Conservation (phyloP, 306 rosid genomes). For the Mucuna pruriens region DNA sequence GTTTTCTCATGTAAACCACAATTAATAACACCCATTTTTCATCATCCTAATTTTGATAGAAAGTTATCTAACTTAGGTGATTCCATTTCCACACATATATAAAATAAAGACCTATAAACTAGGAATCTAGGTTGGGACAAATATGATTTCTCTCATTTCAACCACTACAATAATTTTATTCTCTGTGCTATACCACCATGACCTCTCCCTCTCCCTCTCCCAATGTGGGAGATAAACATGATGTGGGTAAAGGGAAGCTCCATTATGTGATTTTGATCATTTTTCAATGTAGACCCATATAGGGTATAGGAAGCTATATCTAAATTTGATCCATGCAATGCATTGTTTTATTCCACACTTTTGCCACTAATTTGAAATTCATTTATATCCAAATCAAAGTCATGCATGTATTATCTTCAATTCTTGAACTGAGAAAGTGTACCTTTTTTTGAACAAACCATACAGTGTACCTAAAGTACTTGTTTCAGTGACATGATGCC, state of each 20-base stretch:
- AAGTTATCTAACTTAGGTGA: neutral
- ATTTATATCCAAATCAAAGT: neutral
- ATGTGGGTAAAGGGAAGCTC: neutral
- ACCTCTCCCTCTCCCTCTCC: neutral
- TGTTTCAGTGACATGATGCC: conserved; percentile 26
- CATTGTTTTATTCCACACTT: neutral
- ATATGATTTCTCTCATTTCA: neutral
- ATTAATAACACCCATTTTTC: neutral
- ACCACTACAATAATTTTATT: conserved; percentile 6
- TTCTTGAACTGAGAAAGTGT: neutral
- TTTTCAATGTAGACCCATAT: neutral
- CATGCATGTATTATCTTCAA: neutral
- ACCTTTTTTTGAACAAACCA: neutral
- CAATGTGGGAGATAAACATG: neutral
- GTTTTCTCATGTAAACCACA: neutral
- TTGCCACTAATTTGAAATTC: neutral
- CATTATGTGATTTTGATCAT: neutral
- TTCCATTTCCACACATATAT: neutral
- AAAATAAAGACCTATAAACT: neutral
- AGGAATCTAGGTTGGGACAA: conserved; percentile 1
- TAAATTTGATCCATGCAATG: neutral
- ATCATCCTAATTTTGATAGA: neutral
- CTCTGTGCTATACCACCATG: neutral
- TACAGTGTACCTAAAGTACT: conserved; percentile 32
- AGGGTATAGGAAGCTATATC: neutral